Conservation (phyloP, 306 rosid species). For the Abrus precatorius region DNA sequence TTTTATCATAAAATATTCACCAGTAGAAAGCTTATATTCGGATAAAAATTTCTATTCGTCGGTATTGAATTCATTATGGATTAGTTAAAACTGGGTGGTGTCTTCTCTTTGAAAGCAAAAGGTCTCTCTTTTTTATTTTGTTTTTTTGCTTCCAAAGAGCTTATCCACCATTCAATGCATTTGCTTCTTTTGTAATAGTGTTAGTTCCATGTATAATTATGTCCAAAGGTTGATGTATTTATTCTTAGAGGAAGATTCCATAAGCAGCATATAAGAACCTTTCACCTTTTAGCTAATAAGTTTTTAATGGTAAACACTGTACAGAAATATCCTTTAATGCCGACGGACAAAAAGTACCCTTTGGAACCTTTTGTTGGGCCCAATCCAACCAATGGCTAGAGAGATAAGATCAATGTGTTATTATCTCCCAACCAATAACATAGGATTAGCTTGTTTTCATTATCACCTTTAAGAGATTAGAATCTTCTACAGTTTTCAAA, state of each 20-base stretch:
- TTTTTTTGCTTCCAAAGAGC: no score
- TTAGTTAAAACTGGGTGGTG: no score
- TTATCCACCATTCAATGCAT: not conserved
- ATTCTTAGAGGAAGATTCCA: no score
- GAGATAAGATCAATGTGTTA: not conserved
- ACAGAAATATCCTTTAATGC: not conserved
- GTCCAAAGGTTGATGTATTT: not conserved
- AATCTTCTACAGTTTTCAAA: not conserved
- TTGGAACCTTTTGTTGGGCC: not conserved
- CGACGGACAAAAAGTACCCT: not conserved
- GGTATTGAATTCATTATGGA: no score
- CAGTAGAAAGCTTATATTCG: no score
- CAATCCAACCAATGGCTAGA: not conserved
- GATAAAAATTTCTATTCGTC: no score
- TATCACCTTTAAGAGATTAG: not conserved
- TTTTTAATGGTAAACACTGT: not conserved
- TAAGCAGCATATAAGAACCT: no score
- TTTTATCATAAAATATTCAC: no score
- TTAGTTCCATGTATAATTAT: not conserved
- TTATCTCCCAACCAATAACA: not conserved
- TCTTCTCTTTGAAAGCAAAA: no score
- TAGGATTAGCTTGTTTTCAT: not conserved
- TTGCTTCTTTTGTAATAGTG: not conserved
- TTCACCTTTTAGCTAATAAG: not conserved
- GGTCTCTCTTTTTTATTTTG: no score